Conservation (phyloP, 2,329 filamentous ascomycete genomes). For the Xylaria sp. region DNA sequence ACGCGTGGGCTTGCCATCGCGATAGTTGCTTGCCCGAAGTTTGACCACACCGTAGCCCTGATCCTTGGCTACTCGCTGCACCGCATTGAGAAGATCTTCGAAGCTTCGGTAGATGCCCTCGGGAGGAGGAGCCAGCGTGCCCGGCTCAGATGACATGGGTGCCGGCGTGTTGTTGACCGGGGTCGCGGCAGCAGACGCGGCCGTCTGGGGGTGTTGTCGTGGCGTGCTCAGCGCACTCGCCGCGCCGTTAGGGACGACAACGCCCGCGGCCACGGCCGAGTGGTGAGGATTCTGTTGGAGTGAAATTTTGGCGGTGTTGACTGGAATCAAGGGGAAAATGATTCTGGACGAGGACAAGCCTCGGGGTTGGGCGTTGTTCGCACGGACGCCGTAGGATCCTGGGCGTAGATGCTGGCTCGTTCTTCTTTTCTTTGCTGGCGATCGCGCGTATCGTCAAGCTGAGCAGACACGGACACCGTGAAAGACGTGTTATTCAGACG, state of each 20-base stretch:
- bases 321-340: constrained; percentile 22
- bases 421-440: constrained; percentile 2
- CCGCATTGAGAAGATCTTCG: constrained; percentile 52
- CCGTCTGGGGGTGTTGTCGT: constrained; percentile 21
- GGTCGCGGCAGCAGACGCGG: constrained; percentile 18
- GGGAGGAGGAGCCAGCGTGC: constrained; percentile 48
- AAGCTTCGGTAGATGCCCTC: constrained; percentile 57
- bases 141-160: constrained; percentile 25
- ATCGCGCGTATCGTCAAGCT: constrained; percentile 13
- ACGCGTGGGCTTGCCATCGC: constrained; percentile 56
- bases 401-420: not conserved
- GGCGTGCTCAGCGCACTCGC: constrained; percentile 30
- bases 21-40: constrained; percentile 58
- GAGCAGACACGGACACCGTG: constrained; percentile 21
- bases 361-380: constrained; percentile 20
- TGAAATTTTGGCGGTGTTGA: constrained; percentile 33
- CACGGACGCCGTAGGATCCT: constrained; percentile 9
- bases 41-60: constrained; percentile 60
- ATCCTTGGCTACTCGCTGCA: constrained; percentile 56
- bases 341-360: constrained; percentile 17
- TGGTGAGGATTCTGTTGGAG: constrained; percentile 32
- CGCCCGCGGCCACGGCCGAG: constrained; percentile 31
- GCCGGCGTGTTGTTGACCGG: constrained; percentile 24
- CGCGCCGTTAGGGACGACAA: constrained; percentile 28
- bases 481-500: constrained; percentile 21